phyloP scores from a whole-genome alignment of 164 flowering plant species.

The Sedum album region DNA sequence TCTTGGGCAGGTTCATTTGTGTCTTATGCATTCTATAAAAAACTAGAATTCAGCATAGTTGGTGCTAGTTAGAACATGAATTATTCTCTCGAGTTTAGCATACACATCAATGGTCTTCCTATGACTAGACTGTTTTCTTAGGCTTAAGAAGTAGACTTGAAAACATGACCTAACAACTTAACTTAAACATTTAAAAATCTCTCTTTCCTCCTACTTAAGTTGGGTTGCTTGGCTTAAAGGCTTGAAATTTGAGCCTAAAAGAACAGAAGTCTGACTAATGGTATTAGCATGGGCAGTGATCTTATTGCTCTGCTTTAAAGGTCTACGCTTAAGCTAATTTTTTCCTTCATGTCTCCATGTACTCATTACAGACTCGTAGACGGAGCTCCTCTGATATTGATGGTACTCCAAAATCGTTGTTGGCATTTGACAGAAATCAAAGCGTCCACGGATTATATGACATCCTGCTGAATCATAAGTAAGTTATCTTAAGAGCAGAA shows the following conservation, averaged over 20 bases:
- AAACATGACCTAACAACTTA: too few species aligned
- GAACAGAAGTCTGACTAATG: too few species aligned
- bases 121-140: not conserved
- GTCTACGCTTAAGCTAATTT: not conserved
- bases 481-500: slow-evolving; percentile 5
- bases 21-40: not conserved
- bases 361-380: slow-evolving; percentile 49
- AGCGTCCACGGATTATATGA: slow-evolving; percentile 77
- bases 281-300: not conserved
- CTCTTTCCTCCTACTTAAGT: too few species aligned
- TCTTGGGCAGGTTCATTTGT: slow-evolving; percentile 62
- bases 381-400: slow-evolving; percentile 50
- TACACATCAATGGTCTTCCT: not conserved
- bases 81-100: too few species aligned
- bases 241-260: too few species aligned
- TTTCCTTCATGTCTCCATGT: too few species aligned
- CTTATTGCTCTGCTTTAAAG: not conserved
- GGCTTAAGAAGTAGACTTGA: not conserved
- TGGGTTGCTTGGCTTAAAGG: too few species aligned
- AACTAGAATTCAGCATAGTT: not conserved
- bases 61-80: not conserved
- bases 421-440: slow-evolving; percentile 59
- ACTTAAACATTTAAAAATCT: too few species aligned
- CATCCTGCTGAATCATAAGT: slow-evolving; percentile 85
- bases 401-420: slow-evolving; percentile 67